Evolutionary conservation across 2,329 filamentous ascomycete genomes (phyloP).

Genomic region (Microcyclospora tardicrescens): DNA sequence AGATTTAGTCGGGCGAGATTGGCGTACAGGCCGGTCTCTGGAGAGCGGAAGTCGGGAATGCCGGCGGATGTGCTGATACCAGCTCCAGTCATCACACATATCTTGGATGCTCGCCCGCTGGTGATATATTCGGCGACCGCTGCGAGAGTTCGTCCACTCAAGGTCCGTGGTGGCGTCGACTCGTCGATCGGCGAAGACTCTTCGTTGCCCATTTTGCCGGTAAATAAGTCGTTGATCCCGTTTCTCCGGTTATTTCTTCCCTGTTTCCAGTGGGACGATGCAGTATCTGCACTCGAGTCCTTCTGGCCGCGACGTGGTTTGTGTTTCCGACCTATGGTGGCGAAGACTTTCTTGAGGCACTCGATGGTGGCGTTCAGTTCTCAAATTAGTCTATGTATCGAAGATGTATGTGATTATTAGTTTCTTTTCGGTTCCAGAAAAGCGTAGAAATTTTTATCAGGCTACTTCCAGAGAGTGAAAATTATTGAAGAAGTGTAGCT

Average conservation of each 20-base stretch:
- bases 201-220: conserved; percentile 71
- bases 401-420: too few relatives aligned
- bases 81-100: conserved; percentile 84
- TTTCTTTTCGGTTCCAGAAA: too few relatives aligned
- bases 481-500: too few relatives aligned
- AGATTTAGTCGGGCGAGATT: conserved; percentile 79
- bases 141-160: conserved; percentile 56
- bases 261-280: conserved; percentile 1
- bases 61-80: conserved; percentile 64
- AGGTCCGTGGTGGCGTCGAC: conserved; percentile 48
- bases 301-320: conserved; percentile 29
- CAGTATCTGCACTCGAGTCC: conserved; percentile 13
- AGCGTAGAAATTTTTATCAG: too few relatives aligned
- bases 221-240: conserved; percentile 10
- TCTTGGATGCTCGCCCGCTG: conserved; percentile 50
- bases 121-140: conserved; percentile 72
- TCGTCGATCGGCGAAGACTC: conserved; percentile 55
- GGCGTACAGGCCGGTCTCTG: conserved; percentile 83
- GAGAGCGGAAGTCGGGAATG: conserved; percentile 91
- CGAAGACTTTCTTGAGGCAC: too few relatives aligned
- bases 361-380: too few relatives aligned
- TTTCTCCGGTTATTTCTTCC: conserved; percentile 14
- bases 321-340: conserved; percentile 40
- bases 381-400: too few relatives aligned
- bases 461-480: too few relatives aligned